A percentile compares a stretch with the other conserved stretches of the same genome.
phyloP scores from a whole-genome alignment of 495 filamentous ascomycete genomes.

The Penicillium bialowiezense region DNA sequence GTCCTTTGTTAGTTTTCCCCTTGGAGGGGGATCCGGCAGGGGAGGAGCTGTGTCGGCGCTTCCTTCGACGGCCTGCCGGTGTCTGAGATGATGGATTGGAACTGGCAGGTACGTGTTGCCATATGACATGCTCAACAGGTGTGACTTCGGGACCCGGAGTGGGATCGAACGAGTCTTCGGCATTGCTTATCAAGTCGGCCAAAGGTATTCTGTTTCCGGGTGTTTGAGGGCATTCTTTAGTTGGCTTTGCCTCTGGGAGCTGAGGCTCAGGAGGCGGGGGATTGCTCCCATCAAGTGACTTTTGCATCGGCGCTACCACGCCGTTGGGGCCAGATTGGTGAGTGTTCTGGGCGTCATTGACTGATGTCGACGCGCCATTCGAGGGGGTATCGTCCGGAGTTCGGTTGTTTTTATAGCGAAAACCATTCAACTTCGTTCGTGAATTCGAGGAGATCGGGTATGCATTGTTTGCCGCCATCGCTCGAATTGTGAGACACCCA shows the following conservation, averaged over 20 bases:
- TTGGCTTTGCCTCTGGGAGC: constrained; percentile 25
- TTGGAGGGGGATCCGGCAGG: constrained; percentile 68
- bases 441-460: constrained; percentile 50
- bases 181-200: constrained; percentile 74
- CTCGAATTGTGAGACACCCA: constrained; percentile 12
- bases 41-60: constrained; percentile 79
- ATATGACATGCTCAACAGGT: constrained; percentile 71
- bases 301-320: constrained; percentile 32
- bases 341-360: constrained; percentile 37
- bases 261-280: constrained; percentile 5
- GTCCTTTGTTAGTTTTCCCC: constrained; percentile 38
- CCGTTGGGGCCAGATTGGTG: constrained; percentile 41
- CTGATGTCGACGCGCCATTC: constrained; percentile 22
- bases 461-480: constrained; percentile 27
- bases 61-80: constrained; percentile 55
- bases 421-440: constrained; percentile 57
- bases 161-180: constrained; percentile 53
- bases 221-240: constrained; percentile 61
- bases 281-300: constrained; percentile 23
- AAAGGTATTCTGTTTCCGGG: constrained; percentile 73
- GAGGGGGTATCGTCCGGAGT: constrained; percentile 30
- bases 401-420: constrained; percentile 43
- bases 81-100: constrained; percentile 44
- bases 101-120: constrained; percentile 57
- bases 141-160: constrained; percentile 46